Evolutionary conservation across 2,329 filamentous ascomycete species (phyloP).

Genomic region (Colletotrichum australisinense): DNA sequence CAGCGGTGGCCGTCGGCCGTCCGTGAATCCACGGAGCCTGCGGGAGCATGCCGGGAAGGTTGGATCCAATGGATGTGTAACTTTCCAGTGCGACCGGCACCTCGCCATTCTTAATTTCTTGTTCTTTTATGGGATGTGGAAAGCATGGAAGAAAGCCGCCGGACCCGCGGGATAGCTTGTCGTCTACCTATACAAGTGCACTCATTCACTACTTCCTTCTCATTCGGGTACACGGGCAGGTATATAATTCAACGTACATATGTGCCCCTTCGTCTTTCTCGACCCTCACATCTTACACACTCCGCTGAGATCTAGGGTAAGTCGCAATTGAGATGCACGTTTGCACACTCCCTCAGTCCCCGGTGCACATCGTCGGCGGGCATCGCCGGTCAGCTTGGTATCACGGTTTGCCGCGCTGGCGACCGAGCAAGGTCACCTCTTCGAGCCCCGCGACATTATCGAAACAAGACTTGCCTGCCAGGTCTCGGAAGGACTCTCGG

Average conservation of each 20-base stretch:
- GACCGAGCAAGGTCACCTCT: background rate
- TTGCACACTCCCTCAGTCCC: slow-evolving; percentile 23
- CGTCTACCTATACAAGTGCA: background rate
- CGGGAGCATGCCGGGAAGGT: slow-evolving; percentile 18
- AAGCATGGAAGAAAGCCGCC: background rate
- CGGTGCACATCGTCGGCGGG: background rate
- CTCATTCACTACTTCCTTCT: background rate
- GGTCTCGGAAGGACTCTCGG: background rate
- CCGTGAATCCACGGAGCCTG: background rate
- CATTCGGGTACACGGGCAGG: background rate
- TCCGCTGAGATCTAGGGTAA: background rate
- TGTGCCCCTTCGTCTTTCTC: background rate
- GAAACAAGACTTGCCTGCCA: background rate
- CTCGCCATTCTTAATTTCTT: background rate
- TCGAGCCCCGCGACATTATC: background rate
- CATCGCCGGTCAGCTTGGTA: background rate
- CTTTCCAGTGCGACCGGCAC: slow-evolving; percentile 8
- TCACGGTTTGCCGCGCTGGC: slow-evolving; percentile 1
- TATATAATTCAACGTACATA: background rate
- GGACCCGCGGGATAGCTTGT: background rate
- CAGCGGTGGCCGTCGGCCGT: background rate
- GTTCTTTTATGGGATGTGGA: background rate
- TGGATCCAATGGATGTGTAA: background rate
- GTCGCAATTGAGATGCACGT: slow-evolving; percentile 20
- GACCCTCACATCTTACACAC: background rate